Percentiles rank a stretch among this genome's conserved stretches.
Evolutionary conservation across 805 yeast genomes (phyloP).

Genomic region (Kockiozyma suomiensis): DNA sequence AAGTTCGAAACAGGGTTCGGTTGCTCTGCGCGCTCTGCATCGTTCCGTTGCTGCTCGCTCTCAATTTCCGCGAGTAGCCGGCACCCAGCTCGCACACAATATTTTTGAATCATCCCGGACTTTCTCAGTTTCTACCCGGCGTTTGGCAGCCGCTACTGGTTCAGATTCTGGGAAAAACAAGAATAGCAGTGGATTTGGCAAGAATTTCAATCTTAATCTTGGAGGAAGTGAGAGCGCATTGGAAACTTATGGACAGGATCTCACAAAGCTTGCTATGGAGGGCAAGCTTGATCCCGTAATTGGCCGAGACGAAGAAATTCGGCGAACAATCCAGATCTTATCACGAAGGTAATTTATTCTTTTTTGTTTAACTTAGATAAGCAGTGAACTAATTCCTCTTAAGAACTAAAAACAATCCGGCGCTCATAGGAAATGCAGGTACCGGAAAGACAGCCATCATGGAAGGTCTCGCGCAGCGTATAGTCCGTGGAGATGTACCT

Average conservation of each 20-base stretch:
- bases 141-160: constrained; percentile 6
- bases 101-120: background rate
- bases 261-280: constrained; percentile 81
- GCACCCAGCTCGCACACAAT: background rate
- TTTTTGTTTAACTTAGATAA: no score
- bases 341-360: constrained; percentile 65
- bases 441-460: constrained; percentile 97
- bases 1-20: background rate
- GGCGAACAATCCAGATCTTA: constrained; percentile 87
- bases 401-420: constrained; percentile 90
- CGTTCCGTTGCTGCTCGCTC: background rate
- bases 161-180: constrained; percentile 2
- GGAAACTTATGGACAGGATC: constrained; percentile 80
- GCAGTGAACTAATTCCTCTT: no score
- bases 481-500: constrained; percentile 89
- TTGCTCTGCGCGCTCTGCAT: constrained; percentile 1
- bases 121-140: constrained; percentile 10
- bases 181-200: constrained; percentile 13
- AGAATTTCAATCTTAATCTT: constrained; percentile 47
- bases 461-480: constrained; percentile 95
- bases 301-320: constrained; percentile 93
- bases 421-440: constrained; percentile 93
- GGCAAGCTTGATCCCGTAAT: constrained; percentile 96
- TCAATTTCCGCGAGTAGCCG: background rate
- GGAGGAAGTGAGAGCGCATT: constrained; percentile 57